phyloP scores from a whole-genome alignment of 768 basidiomycete genomes.

The Russula foetens region DNA sequence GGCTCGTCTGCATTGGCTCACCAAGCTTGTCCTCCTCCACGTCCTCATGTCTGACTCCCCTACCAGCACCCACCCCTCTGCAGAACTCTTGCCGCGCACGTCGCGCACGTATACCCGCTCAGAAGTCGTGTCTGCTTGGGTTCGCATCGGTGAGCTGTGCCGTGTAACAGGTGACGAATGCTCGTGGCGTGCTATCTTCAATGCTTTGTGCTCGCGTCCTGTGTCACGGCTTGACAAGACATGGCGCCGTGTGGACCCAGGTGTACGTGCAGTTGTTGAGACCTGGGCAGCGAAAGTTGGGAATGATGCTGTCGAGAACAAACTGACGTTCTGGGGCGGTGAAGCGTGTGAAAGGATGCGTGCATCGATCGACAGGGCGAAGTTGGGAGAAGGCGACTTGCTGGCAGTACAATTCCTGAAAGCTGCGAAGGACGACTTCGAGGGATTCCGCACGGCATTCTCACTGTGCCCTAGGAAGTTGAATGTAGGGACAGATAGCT shows the following conservation, averaged over 20 bases:
- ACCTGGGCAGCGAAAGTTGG: slow-evolving; percentile 47
- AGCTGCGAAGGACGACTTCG: slow-evolving; percentile 29
- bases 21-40: slow-evolving; percentile 61
- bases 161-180: slow-evolving; percentile 69
- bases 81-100: slow-evolving; percentile 28
- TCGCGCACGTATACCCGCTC: slow-evolving; percentile 64
- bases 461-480: slow-evolving; percentile 15
- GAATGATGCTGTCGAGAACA: slow-evolving; percentile 36
- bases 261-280: slow-evolving; percentile 50
- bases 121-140: slow-evolving; percentile 68
- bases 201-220: slow-evolving; percentile 64
- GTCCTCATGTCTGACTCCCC: slow-evolving; percentile 56
- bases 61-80: slow-evolving; percentile 23
- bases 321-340: slow-evolving; percentile 58
- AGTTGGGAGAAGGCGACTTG: slow-evolving; percentile 29
- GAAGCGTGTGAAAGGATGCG: slow-evolving; percentile 23
- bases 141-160: slow-evolving; percentile 63
- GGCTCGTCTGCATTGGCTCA: slow-evolving; percentile 73
- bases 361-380: slow-evolving; percentile 28
- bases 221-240: slow-evolving; percentile 70
- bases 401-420: slow-evolving; percentile 33
- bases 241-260: slow-evolving; percentile 67
- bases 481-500: slow-evolving; percentile 13
- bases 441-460: slow-evolving; percentile 19
- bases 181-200: slow-evolving; percentile 67